Evolutionary conservation across 352 stramenopile species (phyloP).

Genomic region (Globisporangium viniferum): DNA sequence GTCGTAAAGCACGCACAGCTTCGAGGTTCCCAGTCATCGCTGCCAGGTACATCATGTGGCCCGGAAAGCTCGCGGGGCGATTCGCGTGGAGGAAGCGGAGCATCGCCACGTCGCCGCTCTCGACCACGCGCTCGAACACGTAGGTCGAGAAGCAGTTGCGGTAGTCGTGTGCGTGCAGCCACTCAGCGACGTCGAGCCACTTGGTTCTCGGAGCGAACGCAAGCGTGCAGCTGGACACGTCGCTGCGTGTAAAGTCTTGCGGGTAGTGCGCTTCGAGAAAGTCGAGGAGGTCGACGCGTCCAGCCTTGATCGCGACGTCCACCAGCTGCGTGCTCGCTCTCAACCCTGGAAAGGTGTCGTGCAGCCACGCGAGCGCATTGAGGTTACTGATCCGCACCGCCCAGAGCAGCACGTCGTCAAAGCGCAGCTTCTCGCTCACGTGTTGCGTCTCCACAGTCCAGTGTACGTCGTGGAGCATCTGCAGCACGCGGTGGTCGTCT

Average conservation of each 20-base stretch:
- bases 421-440: background rate
- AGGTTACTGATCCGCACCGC: background rate
- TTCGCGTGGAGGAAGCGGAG: constrained; percentile 5
- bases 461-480: constrained; percentile 4
- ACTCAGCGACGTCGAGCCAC: constrained; percentile 7
- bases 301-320: constrained; percentile 8
- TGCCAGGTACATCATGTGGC: constrained; percentile 6
- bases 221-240: constrained; percentile 6
- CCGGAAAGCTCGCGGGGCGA: background rate
- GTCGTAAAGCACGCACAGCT: background rate
- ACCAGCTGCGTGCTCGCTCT: background rate
- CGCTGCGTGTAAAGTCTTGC: background rate
- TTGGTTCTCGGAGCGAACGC: constrained; percentile 1
- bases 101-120: constrained; percentile 9
- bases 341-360: background rate
- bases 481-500: constrained; percentile 2
- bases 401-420: constrained; percentile 8
- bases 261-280: constrained; percentile 1
- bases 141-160: constrained; percentile 8
- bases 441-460: background rate
- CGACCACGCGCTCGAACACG: constrained; percentile 12
- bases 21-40: constrained; percentile 2
- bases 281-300: constrained; percentile 4
- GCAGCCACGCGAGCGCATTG: constrained; percentile 2
- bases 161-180: constrained; percentile 8